A percentile compares a stretch with the other conserved stretches of the same genome.
These are phyloP conservation scores for Stephanodiscus triporus DNA, from an alignment of 108 stramenopile genomes.

Conservation along the genomic window DNA sequence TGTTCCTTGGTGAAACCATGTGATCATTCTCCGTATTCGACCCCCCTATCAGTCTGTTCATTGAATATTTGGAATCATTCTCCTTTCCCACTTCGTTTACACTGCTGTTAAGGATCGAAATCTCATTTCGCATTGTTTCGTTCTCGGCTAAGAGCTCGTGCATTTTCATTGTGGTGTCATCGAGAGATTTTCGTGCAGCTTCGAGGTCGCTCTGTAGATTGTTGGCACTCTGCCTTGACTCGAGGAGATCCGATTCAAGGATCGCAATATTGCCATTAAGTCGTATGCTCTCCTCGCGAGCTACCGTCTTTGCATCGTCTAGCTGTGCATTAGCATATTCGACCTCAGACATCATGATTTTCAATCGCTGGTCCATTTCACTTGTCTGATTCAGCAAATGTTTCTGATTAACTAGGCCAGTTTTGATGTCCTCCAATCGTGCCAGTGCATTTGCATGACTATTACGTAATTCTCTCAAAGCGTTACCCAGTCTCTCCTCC, in stretches of 20 bases:
- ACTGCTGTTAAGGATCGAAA: background rate
- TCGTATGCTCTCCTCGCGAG: background rate
- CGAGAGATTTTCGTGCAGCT: background rate
- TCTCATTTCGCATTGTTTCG: background rate
- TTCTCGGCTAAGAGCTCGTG: background rate
- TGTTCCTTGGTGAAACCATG: background rate
- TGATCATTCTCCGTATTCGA: background rate
- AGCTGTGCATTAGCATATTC: background rate
- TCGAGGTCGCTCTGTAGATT: background rate
- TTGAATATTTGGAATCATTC: background rate
- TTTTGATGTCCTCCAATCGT: conserved; percentile 1
- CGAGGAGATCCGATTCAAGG: background rate
- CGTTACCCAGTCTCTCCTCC: background rate
- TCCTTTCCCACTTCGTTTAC: background rate
- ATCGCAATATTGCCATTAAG: background rate
- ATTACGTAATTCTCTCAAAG: background rate
- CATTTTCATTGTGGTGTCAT: background rate
- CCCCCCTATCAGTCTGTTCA: background rate
- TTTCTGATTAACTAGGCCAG: conserved; percentile 2
- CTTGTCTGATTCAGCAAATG: background rate
- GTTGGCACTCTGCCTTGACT: conserved; percentile 6
- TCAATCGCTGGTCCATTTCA: background rate
- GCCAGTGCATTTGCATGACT: background rate
- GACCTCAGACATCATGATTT: background rate
- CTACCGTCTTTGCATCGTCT: background rate